Percentiles rank a stretch among this genome's conserved stretches.
These are phyloP conservation scores for Paecilomyces sp. DNA, from an alignment of 2,329 filamentous ascomycete species.

Conservation along the genomic window DNA sequence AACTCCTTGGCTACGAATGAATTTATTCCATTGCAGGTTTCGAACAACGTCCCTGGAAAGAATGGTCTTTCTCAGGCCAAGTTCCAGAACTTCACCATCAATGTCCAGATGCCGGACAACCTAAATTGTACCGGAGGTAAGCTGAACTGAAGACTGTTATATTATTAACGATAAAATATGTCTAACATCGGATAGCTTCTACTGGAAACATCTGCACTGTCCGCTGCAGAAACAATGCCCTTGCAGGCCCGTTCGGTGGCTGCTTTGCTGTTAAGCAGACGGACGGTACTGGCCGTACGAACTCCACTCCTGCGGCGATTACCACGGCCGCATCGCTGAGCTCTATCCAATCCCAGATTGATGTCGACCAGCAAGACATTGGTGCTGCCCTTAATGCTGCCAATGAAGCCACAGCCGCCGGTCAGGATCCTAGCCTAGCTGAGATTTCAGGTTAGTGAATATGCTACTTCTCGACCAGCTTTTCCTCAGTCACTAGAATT, in stretches of 20 bases:
- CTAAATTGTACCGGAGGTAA: neutral
- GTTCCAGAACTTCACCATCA: neutral
- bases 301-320: neutral
- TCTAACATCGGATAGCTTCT: neutral
- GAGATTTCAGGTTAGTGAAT: neutral
- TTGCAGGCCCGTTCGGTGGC: neutral
- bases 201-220: neutral
- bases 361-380: neutral
- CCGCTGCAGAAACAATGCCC: neutral
- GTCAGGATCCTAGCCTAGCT: neutral
- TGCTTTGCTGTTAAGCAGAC: neutral
- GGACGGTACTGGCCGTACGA: neutral
- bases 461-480: neutral
- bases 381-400: neutral
- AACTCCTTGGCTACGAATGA: neutral
- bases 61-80: neutral
- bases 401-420: neutral
- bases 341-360: neutral
- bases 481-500: too few relatives aligned
- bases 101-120: neutral
- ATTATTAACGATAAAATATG: too few relatives aligned
- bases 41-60: neutral
- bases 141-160: neutral
- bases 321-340: neutral
- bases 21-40: neutral